phyloP scores from a whole-genome alignment of 1,284 basidiomycete species.

The Apiotrichum gracile region DNA sequence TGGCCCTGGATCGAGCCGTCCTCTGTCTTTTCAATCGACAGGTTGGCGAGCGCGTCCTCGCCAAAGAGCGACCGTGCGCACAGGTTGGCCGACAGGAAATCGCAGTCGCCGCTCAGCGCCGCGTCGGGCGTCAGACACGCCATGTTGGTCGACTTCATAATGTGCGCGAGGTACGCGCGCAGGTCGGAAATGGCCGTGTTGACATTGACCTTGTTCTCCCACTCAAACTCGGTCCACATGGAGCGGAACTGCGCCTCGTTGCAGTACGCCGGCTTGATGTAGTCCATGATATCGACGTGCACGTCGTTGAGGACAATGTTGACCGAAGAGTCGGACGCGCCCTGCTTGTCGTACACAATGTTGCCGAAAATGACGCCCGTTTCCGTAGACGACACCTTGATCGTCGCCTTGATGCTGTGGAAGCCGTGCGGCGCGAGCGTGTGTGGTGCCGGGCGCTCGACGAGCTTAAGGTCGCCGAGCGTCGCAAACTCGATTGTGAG shows the following conservation, averaged over 20 bases:
- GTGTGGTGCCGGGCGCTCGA: conserved; percentile 87
- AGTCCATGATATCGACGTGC: conserved; percentile 99
- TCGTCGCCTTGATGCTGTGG: conserved; percentile 97
- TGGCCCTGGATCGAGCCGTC: conserved; percentile 78
- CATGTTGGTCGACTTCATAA: conserved; percentile 94
- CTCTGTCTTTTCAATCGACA: conserved; percentile 87
- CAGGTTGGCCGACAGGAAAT: conserved; percentile 89
- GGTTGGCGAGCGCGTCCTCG: conserved; percentile 95
- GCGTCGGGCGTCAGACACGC: conserved; percentile 91
- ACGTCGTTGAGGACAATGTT: conserved; percentile 91
- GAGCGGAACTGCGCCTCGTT: conserved; percentile 90
- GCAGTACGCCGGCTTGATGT: conserved; percentile 95
- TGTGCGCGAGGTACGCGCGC: conserved; percentile 75
- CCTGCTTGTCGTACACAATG: conserved; percentile 92
- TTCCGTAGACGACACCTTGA: conserved; percentile 96
- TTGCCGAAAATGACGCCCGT: conserved; percentile 98
- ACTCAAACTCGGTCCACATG: conserved; percentile 98
- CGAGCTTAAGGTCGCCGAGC: conserved; percentile 92
- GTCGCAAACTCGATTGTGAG: conserved; percentile 97
- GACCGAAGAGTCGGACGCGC: conserved; percentile 69
- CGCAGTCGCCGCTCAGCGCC: conserved; percentile 82
- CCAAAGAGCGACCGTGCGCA: conserved; percentile 88
- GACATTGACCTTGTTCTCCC: conserved; percentile 96
- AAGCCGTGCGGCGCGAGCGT: conserved; percentile 94
- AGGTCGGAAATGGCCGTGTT: conserved; percentile 71